Percentiles rank a stretch among this genome's conserved stretches.
These are phyloP conservation scores for Pleurotus djamor DNA, from an alignment of 768 basidiomycete genomes.

Conservation along the genomic window DNA sequence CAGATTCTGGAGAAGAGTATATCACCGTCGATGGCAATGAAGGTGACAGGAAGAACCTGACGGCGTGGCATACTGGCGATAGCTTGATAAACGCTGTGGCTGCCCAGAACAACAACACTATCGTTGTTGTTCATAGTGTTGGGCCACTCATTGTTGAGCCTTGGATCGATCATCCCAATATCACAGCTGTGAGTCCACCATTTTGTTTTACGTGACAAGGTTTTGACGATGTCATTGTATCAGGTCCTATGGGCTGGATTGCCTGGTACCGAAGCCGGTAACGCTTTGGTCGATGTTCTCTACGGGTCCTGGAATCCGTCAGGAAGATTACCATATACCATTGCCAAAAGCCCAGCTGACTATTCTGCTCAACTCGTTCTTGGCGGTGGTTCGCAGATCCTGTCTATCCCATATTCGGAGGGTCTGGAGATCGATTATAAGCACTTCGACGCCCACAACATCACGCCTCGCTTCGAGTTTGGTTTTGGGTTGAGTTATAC, in stretches of 20 bases:
- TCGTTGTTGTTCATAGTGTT: conserved; percentile 66
- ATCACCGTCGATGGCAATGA: conserved; percentile 79
- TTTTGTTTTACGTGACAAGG: conserved; percentile 10
- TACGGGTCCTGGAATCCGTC: conserved; percentile 71
- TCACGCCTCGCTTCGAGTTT: conserved; percentile 83
- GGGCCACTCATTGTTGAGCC: conserved; percentile 59
- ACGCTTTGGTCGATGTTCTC: conserved; percentile 66
- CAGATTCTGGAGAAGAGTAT: conserved; percentile 84
- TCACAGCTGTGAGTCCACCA: conserved; percentile 52
- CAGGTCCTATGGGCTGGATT: conserved; percentile 66
- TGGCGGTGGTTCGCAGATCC: conserved; percentile 32
- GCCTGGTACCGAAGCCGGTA: conserved; percentile 70
- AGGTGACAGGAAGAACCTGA: conserved; percentile 74
- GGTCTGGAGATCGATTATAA: conserved; percentile 73
- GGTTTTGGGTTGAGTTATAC: conserved; percentile 91
- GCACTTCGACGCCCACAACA: conserved; percentile 67
- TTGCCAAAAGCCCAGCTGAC: conserved; percentile 57
- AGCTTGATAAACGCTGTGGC: conserved; percentile 68
- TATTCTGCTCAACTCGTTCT: conserved; percentile 51
- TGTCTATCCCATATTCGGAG: conserved; percentile 58
- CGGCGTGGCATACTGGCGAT: conserved; percentile 75
- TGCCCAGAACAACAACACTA: conserved; percentile 65
- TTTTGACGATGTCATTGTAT: conserved; percentile 11
- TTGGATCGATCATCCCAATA: conserved; percentile 74
- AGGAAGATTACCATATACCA: conserved; percentile 72